Evolutionary conservation across 2,329 filamentous ascomycete species (phyloP), one percentile per base, ranked within the genome.

Genomic region (Grosmannia clavigera): DNA sequence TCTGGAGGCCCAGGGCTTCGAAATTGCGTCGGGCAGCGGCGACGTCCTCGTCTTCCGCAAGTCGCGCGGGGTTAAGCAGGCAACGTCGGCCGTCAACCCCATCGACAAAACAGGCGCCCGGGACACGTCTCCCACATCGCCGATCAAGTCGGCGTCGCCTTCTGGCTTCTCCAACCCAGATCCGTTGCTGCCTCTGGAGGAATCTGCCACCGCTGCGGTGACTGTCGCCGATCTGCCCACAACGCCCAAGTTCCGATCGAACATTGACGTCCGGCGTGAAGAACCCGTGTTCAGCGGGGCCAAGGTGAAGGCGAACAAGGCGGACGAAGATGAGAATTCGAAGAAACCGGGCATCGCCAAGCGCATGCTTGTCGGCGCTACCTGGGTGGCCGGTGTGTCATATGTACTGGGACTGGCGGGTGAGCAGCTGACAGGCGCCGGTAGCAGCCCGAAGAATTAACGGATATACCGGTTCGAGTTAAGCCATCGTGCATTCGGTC

Each of bases 41-140:
- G 79, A 88, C 63, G 75, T 87, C 5, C 75, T 89, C 31, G 78
- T 90, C 4, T 86, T 88, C 67, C 83, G 82, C 63, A 85, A 86
- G 70, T 77, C 81, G 4, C 74, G 76, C 7, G 48, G 71, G 3
- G 66, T 71, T 3, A 38, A 31, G 19, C 58, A 33, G 16, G 38
- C 61, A 9, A 5, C 12, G 27, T 10, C 58, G 4, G 7, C 25
- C 1, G 68, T 82, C 64, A 86, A 86, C 65, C 83, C 84, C 0
- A 82, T 87, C 58, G 79, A 82, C 66, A 76, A 79, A 75, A 80
- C 77, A 67, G 75, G 76, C 55, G 72, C 71, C 4, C 55, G 54
- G 4, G 66, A 70, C 5, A 71, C 74, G 12, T 68, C 71, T 3
- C 70, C 75, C 2, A 72, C 74, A 7, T 79, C 80, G 5, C 16